Conservation (phyloP, 2,329 filamentous ascomycete species). For the Ophiocordyceps camponoti-floridani region DNA sequence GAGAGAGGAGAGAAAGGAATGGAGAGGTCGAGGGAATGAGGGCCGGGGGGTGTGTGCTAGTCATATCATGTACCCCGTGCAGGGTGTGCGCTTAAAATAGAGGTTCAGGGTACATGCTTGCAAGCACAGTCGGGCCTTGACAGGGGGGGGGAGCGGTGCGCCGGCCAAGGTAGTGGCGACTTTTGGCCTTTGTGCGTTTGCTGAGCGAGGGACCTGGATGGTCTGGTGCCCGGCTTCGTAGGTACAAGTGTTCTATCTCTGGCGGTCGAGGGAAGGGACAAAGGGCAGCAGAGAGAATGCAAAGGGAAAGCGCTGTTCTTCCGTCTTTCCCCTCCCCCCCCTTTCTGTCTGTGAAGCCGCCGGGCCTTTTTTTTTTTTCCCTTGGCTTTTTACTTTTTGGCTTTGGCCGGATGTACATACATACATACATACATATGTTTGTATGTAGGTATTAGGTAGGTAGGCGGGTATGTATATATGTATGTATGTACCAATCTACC, state of each 20-base stretch:
- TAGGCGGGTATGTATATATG: not conserved
- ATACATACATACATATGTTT: not conserved
- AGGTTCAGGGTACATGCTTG: not conserved
- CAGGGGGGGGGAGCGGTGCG: not conserved
- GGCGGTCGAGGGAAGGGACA: not conserved
- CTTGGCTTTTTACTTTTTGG: not conserved
- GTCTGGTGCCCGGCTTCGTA: not conserved
- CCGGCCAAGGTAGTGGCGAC: not conserved
- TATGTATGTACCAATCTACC: not conserved
- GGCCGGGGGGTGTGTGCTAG: not conserved
- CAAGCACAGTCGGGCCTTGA: conserved; percentile 1
- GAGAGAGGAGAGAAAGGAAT: conserved; percentile 8
- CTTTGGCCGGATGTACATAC: not conserved
- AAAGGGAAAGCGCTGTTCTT: not conserved
- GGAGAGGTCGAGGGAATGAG: conserved; percentile 5
- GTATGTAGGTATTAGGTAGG: not conserved
- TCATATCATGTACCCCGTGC: not conserved
- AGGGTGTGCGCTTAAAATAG: not conserved
- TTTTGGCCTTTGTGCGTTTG: conserved; percentile 1
- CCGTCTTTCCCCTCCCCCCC: not conserved
- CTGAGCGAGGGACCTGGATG: not conserved
- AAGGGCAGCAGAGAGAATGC: not conserved
- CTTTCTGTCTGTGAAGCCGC: not conserved
- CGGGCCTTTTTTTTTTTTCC: not conserved
- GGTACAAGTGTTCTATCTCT: not conserved